These are phyloP conservation scores for Bauhinia variegata DNA, from an alignment of 306 rosid genomes.

Conservation along the genomic window DNA sequence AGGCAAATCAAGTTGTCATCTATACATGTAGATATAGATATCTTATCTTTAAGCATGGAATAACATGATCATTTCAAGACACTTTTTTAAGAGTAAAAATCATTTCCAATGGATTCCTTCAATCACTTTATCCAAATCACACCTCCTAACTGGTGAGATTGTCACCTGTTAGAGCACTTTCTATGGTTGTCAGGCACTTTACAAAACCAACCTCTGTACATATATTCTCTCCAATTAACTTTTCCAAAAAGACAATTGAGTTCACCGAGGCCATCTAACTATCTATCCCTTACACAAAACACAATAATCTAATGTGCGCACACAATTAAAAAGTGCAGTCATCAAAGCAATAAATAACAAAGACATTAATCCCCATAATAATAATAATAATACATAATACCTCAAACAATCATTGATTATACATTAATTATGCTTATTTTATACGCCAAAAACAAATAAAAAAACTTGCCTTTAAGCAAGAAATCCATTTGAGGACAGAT, in stretches of 20 bases:
- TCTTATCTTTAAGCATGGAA: slow-evolving; percentile 35
- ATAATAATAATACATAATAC: slow-evolving; percentile 29
- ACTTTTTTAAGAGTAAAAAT: slow-evolving; percentile 50
- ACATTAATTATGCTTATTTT: slow-evolving; percentile 8
- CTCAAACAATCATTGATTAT: slow-evolving; percentile 9
- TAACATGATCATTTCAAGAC: slow-evolving; percentile 38
- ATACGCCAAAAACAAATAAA: neutral
- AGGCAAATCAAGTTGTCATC: slow-evolving; percentile 34
- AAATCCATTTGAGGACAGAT: neutral
- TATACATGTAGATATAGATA: slow-evolving; percentile 25
- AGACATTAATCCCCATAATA: slow-evolving; percentile 19
- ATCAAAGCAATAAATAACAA: slow-evolving; percentile 32
- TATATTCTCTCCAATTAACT: slow-evolving; percentile 76
- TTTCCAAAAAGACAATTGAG: slow-evolving; percentile 55
- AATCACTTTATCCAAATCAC: slow-evolving; percentile 52
- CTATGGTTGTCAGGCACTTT: slow-evolving; percentile 61
- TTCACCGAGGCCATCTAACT: slow-evolving; percentile 48
- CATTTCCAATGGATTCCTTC: slow-evolving; percentile 61
- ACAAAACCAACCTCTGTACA: slow-evolving; percentile 53
- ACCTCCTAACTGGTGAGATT: slow-evolving; percentile 41
- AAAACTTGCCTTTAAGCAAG: slow-evolving; percentile 5
- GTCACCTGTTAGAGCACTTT: slow-evolving; percentile 52
- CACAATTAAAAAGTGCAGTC: slow-evolving; percentile 8
- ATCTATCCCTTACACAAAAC: slow-evolving; percentile 22
- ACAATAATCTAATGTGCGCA: slow-evolving; percentile 57